Percentiles rank a stretch among this genome's conserved stretches.
Conservation (phyloP, 1,139 yeast species). For the Hyphopichia khmerensis region DNA sequence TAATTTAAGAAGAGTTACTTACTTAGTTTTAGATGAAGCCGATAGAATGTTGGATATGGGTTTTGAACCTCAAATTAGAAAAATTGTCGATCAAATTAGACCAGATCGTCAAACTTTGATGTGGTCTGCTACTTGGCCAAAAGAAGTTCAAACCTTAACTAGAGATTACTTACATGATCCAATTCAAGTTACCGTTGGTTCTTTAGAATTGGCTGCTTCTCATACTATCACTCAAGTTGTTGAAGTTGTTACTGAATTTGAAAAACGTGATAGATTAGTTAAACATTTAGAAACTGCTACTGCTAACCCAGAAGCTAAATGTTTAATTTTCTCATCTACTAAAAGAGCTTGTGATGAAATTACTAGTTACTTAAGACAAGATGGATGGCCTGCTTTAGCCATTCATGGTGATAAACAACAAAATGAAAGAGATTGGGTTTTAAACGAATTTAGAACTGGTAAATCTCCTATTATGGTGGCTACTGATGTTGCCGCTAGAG, state of each 20-base stretch:
- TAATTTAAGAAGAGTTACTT: constrained; percentile 92
- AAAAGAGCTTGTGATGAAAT: constrained; percentile 97
- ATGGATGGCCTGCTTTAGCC: constrained; percentile 99
- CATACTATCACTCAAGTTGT: constrained; percentile 93
- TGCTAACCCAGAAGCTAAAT: constrained; percentile 73
- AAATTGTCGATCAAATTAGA: constrained; percentile 91
- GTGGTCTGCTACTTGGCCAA: constrained; percentile 99
- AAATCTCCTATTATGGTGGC: constrained; percentile 98
- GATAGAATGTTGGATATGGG: constrained; percentile 98
- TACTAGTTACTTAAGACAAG: constrained; percentile 87
- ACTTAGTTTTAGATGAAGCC: constrained; percentile 95
- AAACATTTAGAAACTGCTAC: constrained; percentile 85
- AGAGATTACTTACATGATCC: constrained; percentile 89
- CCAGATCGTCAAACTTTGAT: constrained; percentile 97
- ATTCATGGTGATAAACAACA: constrained; percentile 99
- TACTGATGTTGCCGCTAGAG: constrained; percentile 99
- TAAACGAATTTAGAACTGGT: constrained; percentile 87
- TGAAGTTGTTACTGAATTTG: constrained; percentile 87
- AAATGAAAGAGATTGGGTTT: constrained; percentile 98
- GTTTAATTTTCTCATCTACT: constrained; percentile 87
- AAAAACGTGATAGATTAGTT: constrained; percentile 85
- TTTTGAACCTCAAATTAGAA: constrained; percentile 94
- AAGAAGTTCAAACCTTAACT: constrained; percentile 91
- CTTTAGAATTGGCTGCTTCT: constrained; percentile 92
- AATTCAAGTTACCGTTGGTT: constrained; percentile 95